These are phyloP conservation scores for Dothiorella sarmentorum DNA, from an alignment of 2,329 filamentous ascomycete genomes.

Conservation along the genomic window DNA sequence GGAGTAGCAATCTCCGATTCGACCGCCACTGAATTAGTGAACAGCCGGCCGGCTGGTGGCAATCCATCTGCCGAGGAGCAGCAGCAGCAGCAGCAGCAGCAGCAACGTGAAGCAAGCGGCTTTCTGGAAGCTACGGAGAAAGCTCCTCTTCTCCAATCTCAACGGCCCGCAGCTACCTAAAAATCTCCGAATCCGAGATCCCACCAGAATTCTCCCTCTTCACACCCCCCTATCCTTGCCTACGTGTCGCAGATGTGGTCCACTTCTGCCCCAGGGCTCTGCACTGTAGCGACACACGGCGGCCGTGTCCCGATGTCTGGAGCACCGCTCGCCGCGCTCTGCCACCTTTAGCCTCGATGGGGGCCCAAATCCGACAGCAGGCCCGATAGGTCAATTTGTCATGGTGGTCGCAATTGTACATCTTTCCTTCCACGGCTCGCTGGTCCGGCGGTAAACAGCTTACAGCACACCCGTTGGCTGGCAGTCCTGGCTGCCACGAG, in stretches of 20 bases:
- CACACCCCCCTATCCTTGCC: slow-evolving; percentile 1
- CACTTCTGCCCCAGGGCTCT: not conserved
- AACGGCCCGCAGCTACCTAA: not conserved
- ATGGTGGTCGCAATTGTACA: not conserved
- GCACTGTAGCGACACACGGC: not conserved
- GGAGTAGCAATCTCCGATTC: not conserved
- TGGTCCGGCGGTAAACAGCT: not conserved
- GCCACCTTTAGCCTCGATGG: not conserved
- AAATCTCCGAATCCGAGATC: slow-evolving; percentile 16
- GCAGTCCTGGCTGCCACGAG: not conserved
- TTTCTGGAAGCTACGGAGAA: not conserved
- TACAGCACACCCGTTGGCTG: not conserved
- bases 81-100: not conserved
- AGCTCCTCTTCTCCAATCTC: not conserved
- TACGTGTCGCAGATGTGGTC: not conserved
- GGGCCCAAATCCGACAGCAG: slow-evolving; percentile 2
- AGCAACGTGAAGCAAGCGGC: not conserved
- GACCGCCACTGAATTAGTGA: not conserved
- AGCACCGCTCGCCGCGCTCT: not conserved
- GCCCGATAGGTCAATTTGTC: slow-evolving; percentile 14
- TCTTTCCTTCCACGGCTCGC: not conserved
- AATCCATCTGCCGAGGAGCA: not conserved
- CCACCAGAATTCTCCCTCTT: slow-evolving; percentile 2
- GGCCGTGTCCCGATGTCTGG: not conserved
- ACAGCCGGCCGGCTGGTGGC: not conserved